A percentile compares a stretch with the other conserved stretches of the same genome.
Conservation (phyloP, 2,329 filamentous ascomycete species). For the Cercospora zeina region DNA sequence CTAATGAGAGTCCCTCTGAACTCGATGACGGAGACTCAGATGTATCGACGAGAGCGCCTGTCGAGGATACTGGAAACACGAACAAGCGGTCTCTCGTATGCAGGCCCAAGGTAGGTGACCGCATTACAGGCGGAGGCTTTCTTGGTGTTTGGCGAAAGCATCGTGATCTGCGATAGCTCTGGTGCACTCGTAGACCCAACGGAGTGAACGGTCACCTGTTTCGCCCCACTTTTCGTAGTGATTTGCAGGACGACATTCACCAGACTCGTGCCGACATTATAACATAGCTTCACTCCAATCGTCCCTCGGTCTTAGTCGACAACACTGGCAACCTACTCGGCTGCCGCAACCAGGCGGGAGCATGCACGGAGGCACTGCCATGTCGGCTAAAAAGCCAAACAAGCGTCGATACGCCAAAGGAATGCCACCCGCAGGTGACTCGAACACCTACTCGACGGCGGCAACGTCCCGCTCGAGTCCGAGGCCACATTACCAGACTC, state of each 20-base stretch:
- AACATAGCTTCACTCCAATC: not conserved
- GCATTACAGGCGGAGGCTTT: slow-evolving; percentile 44
- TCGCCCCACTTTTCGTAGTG: not conserved
- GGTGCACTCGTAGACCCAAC: slow-evolving; percentile 24
- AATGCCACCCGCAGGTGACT: not conserved
- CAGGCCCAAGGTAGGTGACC: slow-evolving; percentile 44
- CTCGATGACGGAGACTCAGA: not conserved
- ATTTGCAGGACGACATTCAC: not conserved
- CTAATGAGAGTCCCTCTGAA: not conserved
- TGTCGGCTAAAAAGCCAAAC: not conserved
- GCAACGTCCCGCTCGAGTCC: not conserved
- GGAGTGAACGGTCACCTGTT: slow-evolving; percentile 28
- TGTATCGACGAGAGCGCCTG: not conserved
- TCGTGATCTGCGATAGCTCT: slow-evolving; percentile 31
- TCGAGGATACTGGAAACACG: not conserved
- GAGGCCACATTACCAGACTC: not conserved
- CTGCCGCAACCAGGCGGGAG: not conserved
- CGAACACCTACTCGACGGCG: not conserved
- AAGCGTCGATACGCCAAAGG: not conserved
- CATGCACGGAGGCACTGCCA: not conserved
- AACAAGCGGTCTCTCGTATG: slow-evolving; percentile 38
- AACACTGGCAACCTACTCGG: not conserved
- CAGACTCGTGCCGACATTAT: not conserved
- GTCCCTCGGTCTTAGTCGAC: not conserved
- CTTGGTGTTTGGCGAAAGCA: slow-evolving; percentile 42